A percentile compares a stretch with the other conserved stretches of the same genome.
These are phyloP conservation scores for Ophiostoma quercus DNA, from an alignment of 2,329 filamentous ascomycete species.

Conservation along the genomic window DNA sequence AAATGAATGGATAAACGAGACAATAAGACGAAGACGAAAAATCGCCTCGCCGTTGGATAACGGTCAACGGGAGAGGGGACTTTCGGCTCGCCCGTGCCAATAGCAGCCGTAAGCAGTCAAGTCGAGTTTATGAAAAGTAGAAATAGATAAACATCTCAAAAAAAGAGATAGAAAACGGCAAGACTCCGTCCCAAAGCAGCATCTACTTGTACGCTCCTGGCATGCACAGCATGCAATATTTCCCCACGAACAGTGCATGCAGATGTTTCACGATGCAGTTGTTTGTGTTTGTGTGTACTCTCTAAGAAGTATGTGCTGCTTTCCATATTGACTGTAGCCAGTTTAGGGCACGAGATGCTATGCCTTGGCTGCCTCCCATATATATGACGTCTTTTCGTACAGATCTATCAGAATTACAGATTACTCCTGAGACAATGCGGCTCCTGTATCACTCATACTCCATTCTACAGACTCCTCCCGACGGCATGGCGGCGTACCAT, in stretches of 20 bases:
- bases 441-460: background rate
- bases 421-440: background rate
- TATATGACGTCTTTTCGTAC: background rate
- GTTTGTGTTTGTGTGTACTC: background rate
- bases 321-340: background rate
- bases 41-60: background rate
- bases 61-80: background rate
- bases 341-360: background rate
- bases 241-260: background rate
- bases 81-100: constrained; percentile 1
- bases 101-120: background rate
- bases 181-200: background rate
- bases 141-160: no score
- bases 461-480: background rate
- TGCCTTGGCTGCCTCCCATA: constrained; percentile 5
- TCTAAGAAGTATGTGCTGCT: background rate
- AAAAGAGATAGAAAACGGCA: background rate
- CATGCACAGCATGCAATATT: background rate
- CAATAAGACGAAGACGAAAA: background rate
- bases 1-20: no score
- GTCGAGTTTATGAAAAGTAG: no score
- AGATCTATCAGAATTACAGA: background rate
- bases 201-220: background rate
- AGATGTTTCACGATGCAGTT: constrained; percentile 3
- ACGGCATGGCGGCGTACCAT: background rate